phyloP scores from a whole-genome alignment of 805 yeast genomes.

The Diddensiella santjacobensis region DNA sequence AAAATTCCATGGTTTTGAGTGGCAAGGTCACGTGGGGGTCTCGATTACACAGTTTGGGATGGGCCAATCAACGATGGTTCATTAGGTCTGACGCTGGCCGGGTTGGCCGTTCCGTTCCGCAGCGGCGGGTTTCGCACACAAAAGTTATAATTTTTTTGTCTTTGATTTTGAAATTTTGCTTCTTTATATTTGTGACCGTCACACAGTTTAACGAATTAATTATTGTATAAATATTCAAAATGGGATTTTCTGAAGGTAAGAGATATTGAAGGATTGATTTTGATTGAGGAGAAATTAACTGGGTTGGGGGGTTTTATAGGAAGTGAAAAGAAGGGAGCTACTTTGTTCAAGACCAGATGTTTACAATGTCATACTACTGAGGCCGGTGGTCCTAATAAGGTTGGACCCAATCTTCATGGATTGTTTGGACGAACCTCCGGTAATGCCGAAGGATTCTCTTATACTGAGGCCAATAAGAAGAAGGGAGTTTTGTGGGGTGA shows the following conservation, averaged over 20 bases:
- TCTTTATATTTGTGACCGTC: background rate
- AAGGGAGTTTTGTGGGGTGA: conserved; percentile 87
- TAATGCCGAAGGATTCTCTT: conserved; percentile 86
- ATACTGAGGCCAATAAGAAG: conserved; percentile 97
- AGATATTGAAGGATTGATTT: background rate
- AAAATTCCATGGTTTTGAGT: too few species aligned
- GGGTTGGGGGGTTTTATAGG: conserved; percentile 35
- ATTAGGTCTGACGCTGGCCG: background rate
- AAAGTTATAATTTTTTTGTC: too few species aligned
- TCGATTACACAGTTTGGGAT: too few species aligned
- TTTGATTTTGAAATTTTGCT: background rate
- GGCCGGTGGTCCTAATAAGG: conserved; percentile 95
- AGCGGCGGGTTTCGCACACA: background rate
- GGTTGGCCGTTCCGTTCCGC: background rate
- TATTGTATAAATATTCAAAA: background rate
- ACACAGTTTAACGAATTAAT: background rate
- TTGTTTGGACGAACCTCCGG: conserved; percentile 91
- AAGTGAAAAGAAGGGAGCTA: conserved; percentile 92
- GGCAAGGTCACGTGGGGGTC: too few species aligned
- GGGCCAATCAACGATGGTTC: background rate
- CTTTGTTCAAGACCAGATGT: conserved; percentile 97
- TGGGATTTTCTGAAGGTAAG: conserved; percentile 15
- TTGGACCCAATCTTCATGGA: conserved; percentile 98
- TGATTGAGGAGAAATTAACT: background rate
- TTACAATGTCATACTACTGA: conserved; percentile 98